Percentiles rank a stretch among this genome's conserved stretches.
Conservation (phyloP, 1,284 basidiomycete species). For the Malassezia yamatoensis region DNA sequence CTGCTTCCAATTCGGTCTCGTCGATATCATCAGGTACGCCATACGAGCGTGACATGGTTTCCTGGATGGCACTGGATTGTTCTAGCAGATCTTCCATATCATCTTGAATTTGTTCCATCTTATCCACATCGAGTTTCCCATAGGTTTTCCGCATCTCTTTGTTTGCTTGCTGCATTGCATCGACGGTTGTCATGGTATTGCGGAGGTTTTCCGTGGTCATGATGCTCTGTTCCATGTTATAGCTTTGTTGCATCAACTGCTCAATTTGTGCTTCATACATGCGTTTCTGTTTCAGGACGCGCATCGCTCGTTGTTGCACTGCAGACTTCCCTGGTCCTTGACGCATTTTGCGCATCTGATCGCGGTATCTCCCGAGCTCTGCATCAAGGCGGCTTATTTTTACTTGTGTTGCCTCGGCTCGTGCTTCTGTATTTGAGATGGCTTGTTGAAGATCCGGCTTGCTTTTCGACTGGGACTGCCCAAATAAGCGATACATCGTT, state of each 20-base stretch:
- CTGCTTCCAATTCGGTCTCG: slow-evolving; percentile 92
- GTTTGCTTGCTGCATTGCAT: slow-evolving; percentile 94
- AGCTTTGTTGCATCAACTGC: slow-evolving; percentile 86
- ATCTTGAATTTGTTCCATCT: slow-evolving; percentile 63
- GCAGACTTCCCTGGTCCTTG: slow-evolving; percentile 92
- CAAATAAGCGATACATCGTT: slow-evolving; percentile 50
- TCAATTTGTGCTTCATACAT: slow-evolving; percentile 88
- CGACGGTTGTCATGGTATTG: slow-evolving; percentile 99
- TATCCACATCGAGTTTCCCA: slow-evolving; percentile 92
- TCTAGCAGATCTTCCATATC: slow-evolving; percentile 98
- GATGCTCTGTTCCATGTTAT: slow-evolving; percentile 96
- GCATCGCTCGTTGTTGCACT: slow-evolving; percentile 85
- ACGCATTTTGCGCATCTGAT: slow-evolving; percentile 87
- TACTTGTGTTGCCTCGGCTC: slow-evolving; percentile 83
- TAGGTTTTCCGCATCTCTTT: slow-evolving; percentile 96
- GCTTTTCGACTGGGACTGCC: slow-evolving; percentile 51
- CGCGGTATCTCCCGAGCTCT: slow-evolving; percentile 82
- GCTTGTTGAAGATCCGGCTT: slow-evolving; percentile 81
- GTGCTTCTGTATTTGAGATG: slow-evolving; percentile 79
- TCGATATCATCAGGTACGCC: slow-evolving; percentile 95
- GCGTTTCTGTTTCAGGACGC: slow-evolving; percentile 86
- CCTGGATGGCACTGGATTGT: slow-evolving; percentile 95
- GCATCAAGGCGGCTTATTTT: slow-evolving; percentile 94
- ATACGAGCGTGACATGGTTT: slow-evolving; percentile 82
- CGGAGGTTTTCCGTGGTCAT: slow-evolving; percentile 93